Percentiles rank a stretch among this genome's conserved stretches.
These are phyloP conservation scores for Mixia osmundae DNA, from an alignment of 1,284 basidiomycete genomes.

Conservation along the genomic window DNA sequence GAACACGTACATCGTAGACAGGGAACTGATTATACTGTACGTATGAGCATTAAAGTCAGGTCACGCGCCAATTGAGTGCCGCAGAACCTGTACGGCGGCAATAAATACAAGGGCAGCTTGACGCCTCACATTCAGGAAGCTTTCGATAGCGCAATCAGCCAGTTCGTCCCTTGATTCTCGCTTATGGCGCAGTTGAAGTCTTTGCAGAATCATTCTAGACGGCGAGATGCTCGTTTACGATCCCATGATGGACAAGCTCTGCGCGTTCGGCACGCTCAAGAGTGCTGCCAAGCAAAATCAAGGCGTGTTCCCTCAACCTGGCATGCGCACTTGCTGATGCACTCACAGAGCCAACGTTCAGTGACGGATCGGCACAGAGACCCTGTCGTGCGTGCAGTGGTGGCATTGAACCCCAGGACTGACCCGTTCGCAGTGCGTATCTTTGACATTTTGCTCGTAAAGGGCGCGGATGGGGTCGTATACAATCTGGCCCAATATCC, in stretches of 20 bases:
- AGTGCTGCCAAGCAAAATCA: too few species aligned
- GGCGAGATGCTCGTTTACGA: conserved; percentile 97
- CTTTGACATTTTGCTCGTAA: conserved; percentile 73
- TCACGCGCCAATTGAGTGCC: neutral
- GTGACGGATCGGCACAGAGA: neutral
- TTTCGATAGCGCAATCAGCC: conserved; percentile 47
- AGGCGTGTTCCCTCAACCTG: conserved; percentile 32
- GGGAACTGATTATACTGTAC: conserved; percentile 9
- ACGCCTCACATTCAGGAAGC: conserved; percentile 56
- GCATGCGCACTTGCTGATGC: neutral
- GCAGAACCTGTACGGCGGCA: conserved; percentile 45
- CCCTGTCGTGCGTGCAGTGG: neutral
- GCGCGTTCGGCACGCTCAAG: conserved; percentile 78
- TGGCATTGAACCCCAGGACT: conserved; percentile 38
- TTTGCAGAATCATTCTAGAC: conserved; percentile 56
- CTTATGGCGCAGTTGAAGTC: neutral
- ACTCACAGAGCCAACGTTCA: neutral
- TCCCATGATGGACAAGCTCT: conserved; percentile 53
- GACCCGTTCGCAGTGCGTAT: conserved; percentile 57
- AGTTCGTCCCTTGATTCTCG: conserved; percentile 31
- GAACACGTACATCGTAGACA: too few species aligned
- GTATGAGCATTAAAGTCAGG: neutral
- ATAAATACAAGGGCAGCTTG: conserved; percentile 42
- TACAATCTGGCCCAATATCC: conserved; percentile 22
- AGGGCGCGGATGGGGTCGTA: conserved; percentile 25